Base-by-base conservation (phyloP, 1,284 basidiomycete species). In the Fistulinella cinereoalba region DNA sequence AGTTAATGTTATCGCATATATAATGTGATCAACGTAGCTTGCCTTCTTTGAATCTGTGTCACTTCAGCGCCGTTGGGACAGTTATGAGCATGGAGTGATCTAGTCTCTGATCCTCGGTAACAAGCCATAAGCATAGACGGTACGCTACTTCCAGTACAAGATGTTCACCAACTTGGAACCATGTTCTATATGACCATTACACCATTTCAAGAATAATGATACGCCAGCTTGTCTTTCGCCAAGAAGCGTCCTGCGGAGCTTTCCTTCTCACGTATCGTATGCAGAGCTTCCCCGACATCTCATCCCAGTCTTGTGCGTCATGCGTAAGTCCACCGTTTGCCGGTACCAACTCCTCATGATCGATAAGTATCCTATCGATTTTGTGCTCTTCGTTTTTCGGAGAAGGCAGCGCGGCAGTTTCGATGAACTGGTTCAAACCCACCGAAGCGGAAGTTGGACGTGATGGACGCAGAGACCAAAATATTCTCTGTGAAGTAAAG, bases 301-400 rank as follows among this genome's bases (percentile, higher is more conserved):
- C 61, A 11, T 63, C 61, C 61, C 64, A 66, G n/a, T 66, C 61
- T 36, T 65, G 59, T 12, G 50, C 50, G 33, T 60, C 55, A 16
- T 55, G 55, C n/a, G 52, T 44, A 1, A 61, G 28, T 25, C 43
- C 29, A 3, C 55, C 47, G 4, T 22, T 45, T 7, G 46, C 44
- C 0, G 52, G 47, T 1, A 39, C 40, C 9, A 54, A 21, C 10
- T 61, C 57, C 6, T 65, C 51, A 16, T 65, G 49, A 28, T 63
- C 60, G 12, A 61, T 31, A 7, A 61, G 23, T 4, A 56, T 19
- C 32, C 49, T 59, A 18, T 51, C 34, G 6, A 61, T 49, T 16
- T 52, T 41, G 36, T 44, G 22, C 31, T 58, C 56, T 19, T 52
- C 50, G n/a, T 45, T 38, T 6, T 49, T 38, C 7, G 53, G 53